These are phyloP conservation scores for Termitomyces sp. DNA, from an alignment of 768 basidiomycete genomes.

Conservation along the genomic window DNA sequence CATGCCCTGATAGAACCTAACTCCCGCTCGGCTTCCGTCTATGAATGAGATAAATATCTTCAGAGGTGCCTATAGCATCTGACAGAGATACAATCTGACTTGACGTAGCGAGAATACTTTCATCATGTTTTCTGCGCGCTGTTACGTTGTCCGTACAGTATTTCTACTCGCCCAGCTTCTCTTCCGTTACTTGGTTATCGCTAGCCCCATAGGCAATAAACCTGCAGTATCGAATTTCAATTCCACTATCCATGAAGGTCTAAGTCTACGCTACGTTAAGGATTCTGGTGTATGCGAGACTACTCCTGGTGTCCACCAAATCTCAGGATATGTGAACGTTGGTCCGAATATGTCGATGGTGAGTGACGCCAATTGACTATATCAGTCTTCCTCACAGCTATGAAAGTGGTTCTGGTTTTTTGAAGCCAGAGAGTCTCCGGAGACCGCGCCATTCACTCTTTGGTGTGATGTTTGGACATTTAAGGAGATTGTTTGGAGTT, in stretches of 20 bases:
- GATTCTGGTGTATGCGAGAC: conserved; percentile 65
- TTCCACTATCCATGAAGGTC: conserved; percentile 16
- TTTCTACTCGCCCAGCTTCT: background rate
- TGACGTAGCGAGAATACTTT: too few species aligned
- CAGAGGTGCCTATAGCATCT: background rate
- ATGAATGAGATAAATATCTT: background rate
- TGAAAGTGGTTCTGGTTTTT: conserved; percentile 75
- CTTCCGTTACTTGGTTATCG: background rate
- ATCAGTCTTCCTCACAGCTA: conserved; percentile 53
- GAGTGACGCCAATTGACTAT: conserved; percentile 55
- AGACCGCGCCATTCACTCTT: conserved; percentile 60
- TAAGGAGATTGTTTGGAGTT: conserved; percentile 25
- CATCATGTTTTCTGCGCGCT: background rate
- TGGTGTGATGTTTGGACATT: conserved; percentile 59
- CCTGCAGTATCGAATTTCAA: conserved; percentile 25
- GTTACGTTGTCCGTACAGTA: background rate
- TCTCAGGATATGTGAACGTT: conserved; percentile 59
- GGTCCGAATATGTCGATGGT: conserved; percentile 54
- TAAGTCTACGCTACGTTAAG: conserved; percentile 40
- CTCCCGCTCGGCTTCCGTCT: background rate
- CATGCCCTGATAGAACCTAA: too few species aligned
- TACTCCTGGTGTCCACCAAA: conserved; percentile 51
- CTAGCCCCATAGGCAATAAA: conserved; percentile 8
- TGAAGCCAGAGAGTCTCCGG: conserved; percentile 51
- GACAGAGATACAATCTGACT: background rate